A percentile compares a stretch with the other conserved stretches of the same genome.
These are phyloP conservation scores for Ulota crispa DNA, from an alignment of 225 moss, liverwort and hornwort genomes.

Conservation along the genomic window DNA sequence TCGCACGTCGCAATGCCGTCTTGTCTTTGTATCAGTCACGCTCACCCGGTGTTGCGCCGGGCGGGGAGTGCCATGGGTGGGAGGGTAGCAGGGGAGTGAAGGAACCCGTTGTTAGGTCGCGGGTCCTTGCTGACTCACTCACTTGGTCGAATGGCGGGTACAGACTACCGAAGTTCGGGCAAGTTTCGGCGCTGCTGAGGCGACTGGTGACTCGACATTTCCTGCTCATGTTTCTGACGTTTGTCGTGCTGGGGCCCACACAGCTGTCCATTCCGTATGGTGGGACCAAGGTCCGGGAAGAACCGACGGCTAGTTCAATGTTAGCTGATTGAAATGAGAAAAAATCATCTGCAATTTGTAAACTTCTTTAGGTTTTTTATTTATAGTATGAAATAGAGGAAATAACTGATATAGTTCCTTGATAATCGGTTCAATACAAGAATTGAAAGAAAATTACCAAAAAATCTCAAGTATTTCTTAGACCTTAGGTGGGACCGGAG, in stretches of 20 bases:
- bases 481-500: too few species aligned
- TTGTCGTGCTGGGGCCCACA: neutral
- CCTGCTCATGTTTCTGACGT: neutral
- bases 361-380: too few species aligned
- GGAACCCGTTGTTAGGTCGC: neutral
- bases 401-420: too few species aligned
- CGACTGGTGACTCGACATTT: slow-evolving; percentile 2
- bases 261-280: too few species aligned
- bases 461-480: too few species aligned
- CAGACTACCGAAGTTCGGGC: neutral
- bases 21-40: neutral
- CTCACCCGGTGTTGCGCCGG: slow-evolving; percentile 1
- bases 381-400: too few species aligned
- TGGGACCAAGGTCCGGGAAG: too few species aligned
- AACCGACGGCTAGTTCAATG: too few species aligned
- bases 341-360: too few species aligned
- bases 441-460: too few species aligned
- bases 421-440: too few species aligned
- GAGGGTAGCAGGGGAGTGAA: neutral
- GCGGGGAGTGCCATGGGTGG: neutral
- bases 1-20: neutral
- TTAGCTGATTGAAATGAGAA: too few species aligned
- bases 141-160: neutral
- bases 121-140: slow-evolving; percentile 26
- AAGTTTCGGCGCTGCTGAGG: neutral